Conservation (phyloP, 345 rosid species). For the Linum lewisii region DNA sequence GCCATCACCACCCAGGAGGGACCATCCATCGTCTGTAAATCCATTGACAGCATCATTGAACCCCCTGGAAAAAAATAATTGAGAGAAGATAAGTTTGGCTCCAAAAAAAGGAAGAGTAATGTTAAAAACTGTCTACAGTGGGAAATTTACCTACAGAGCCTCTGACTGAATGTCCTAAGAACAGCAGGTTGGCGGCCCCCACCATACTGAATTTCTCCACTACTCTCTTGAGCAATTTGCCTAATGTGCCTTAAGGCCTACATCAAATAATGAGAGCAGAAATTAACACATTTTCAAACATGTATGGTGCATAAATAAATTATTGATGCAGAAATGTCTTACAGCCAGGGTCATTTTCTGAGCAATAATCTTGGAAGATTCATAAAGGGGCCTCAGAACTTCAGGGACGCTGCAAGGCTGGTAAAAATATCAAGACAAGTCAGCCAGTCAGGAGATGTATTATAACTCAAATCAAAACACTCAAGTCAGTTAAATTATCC, state of each 20-base stretch:
- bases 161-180: constrained; percentile 86
- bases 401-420: constrained; percentile 94
- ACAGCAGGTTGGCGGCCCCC: constrained; percentile 96
- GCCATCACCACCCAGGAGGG: constrained; percentile 71
- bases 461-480: neutral
- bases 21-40: constrained; percentile 92
- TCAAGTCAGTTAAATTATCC: neutral
- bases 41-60: constrained; percentile 95
- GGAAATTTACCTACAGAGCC: constrained; percentile 60
- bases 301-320: too few species aligned
- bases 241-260: constrained; percentile 81
- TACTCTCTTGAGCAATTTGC: constrained; percentile 86
- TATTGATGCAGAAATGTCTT: constrained; percentile 15
- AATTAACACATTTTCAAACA: neutral
- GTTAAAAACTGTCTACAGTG: neutral
- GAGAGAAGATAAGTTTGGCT: neutral
- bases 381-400: constrained; percentile 89
- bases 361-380: constrained; percentile 87
- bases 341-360: constrained; percentile 92
- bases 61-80: constrained; percentile 39
- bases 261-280: constrained; percentile 4
- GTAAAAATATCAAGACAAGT: constrained; percentile 6
- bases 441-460: neutral
- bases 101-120: neutral
- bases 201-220: constrained; percentile 87